These are phyloP conservation scores for Mycoemilia scoparia DNA, from an alignment of 192 early-diverging fungal genomes.

Conservation along the genomic window DNA sequence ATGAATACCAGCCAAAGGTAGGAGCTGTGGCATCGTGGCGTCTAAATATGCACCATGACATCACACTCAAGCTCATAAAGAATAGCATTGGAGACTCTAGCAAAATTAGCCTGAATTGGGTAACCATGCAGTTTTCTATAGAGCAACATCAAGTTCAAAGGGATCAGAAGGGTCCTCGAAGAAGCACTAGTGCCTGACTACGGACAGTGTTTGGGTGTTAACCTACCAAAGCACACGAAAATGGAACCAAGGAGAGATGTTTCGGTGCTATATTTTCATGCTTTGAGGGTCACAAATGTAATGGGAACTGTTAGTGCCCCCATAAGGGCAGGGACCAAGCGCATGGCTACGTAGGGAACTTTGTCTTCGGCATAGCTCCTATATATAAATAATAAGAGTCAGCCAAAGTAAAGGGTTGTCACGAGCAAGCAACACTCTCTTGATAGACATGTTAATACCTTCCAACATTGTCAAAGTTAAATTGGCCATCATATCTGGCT, in stretches of 20 bases:
- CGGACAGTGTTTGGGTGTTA: no score
- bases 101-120: constrained; percentile 84
- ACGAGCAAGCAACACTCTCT: no score
- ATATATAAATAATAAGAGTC: no score
- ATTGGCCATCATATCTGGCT: constrained; percentile 82
- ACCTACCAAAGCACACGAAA: constrained; percentile 73
- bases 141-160: no score
- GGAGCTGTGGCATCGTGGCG: constrained; percentile 54
- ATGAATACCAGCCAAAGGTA: constrained; percentile 66
- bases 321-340: constrained; percentile 56
- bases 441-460: no score
- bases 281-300: constrained; percentile 58
- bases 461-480: constrained; percentile 91
- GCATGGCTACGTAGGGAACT: constrained; percentile 86
- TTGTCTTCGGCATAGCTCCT: constrained; percentile 68
- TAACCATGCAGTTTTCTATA: constrained; percentile 79
- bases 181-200: no score
- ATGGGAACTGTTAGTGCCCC: constrained; percentile 74
- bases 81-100: constrained; percentile 84
- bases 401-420: no score
- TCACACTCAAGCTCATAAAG: constrained; percentile 60
- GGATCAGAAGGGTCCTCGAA: no score
- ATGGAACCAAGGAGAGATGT: constrained; percentile 58
- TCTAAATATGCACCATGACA: constrained; percentile 80
- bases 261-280: constrained; percentile 52